Percentiles rank a stretch among this genome's conserved stretches.
Evolutionary conservation across 371 early-diverging fungal species (phyloP).

Genomic region (Mucor velutinosus): DNA sequence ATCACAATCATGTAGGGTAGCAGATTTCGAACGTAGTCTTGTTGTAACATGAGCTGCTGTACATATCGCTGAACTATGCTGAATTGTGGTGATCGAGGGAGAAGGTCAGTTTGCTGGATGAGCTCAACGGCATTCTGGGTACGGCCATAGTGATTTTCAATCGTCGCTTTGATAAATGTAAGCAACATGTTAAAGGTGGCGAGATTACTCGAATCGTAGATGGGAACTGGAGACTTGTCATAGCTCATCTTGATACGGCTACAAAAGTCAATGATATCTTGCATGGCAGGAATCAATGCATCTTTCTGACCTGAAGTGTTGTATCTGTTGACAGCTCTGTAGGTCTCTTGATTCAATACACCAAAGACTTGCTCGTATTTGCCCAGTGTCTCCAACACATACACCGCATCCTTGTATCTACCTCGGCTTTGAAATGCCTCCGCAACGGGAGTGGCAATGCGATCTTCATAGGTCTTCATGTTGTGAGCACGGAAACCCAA

Average conservation of each 20-base stretch:
- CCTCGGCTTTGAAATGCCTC: conserved; percentile 69
- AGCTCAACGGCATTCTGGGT: background rate
- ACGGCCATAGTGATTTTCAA: background rate
- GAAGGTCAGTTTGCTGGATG: background rate
- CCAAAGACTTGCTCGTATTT: conserved; percentile 76
- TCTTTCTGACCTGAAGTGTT: background rate
- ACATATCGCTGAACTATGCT: background rate
- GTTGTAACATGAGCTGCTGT: background rate
- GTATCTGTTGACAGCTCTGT: background rate
- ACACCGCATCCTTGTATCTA: conserved; percentile 70
- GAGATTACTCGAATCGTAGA: background rate
- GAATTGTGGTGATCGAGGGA: background rate
- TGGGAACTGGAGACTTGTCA: background rate
- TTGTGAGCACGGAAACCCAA: background rate
- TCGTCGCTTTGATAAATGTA: background rate
- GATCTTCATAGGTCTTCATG: conserved; percentile 39
- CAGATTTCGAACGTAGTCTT: background rate
- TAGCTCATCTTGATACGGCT: background rate
- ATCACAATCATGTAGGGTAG: background rate
- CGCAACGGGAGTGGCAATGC: conserved; percentile 70
- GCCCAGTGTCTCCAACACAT: conserved; percentile 65
- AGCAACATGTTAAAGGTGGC: background rate
- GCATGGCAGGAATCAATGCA: background rate
- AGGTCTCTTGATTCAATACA: conserved; percentile 55
- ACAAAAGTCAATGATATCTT: background rate